Evolutionary conservation across 129 eudicot species (phyloP), one percentile per base, ranked within the genome.

Genomic region (Centella asiatica): DNA sequence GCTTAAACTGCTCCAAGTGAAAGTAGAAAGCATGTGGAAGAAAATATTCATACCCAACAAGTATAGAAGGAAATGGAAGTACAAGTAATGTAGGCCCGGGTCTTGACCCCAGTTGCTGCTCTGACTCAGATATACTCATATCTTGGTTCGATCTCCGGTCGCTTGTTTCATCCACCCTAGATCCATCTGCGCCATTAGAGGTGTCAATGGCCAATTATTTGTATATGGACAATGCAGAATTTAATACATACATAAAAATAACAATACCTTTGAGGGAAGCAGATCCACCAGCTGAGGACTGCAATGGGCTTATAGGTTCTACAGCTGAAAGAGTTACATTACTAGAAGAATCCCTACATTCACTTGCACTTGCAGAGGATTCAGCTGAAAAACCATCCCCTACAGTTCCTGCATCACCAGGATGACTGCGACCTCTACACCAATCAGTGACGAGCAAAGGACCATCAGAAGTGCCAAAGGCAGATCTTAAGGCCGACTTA

Each of bases 401-500:
- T 7, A 65, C 15, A 17, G 33, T 69, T 69, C 77, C 84, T 26
- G 75, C 70, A 47, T 85, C 87, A 62, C 39, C 66, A 45, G 81
- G 69, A 73, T 75, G 89, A 83, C 76, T 78, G 37, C 95, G 87
- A 62, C 92, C 99, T 78, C 80, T 85, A 77, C 99, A 93, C 99
- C 99, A 93, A 78, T 93, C 96, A 24, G 63, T 82, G 64, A 88
- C 96, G 57, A 84, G 72, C 69, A 93, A 66, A 13, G 99, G 99
- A 49, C 99, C 99, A 65, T 93, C 99, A 72, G 77, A 84, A 57
- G 77, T 78, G 64, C 85, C 85, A 79, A 93, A 93, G n/a, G 99
- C 95, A 66, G 93, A 80, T 76, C 78, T 93, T 65, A 93, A 60
- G 25, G 96, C 99, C 69, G 86, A 55, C 69, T 78, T 87, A 10